phyloP scores from a whole-genome alignment of 768 basidiomycete genomes.

The Russula sp. region DNA sequence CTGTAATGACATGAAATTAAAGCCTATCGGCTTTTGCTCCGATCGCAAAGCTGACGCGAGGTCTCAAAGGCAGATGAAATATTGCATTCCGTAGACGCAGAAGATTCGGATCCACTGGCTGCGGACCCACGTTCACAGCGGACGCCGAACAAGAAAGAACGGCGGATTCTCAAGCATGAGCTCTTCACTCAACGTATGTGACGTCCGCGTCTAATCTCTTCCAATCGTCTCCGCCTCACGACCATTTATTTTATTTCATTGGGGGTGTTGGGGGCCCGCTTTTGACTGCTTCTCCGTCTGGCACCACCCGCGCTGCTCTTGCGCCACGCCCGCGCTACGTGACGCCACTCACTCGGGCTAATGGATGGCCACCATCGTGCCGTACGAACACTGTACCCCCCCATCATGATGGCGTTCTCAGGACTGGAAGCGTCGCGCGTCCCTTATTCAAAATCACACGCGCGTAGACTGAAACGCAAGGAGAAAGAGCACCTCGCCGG shows the following conservation, averaged over 20 bases:
- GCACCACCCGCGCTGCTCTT: neutral
- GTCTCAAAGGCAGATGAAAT: constrained; percentile 41
- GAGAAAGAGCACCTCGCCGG: constrained; percentile 41
- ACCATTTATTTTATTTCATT: neutral
- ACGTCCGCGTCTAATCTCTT: neutral
- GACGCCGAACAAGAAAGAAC: constrained; percentile 56
- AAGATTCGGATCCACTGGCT: constrained; percentile 21
- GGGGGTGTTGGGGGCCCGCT: too few species aligned
- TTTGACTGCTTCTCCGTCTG: neutral
- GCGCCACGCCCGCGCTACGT: neutral
- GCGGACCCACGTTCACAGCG: constrained; percentile 9
- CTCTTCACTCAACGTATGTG: constrained; percentile 59
- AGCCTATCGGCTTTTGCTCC: neutral
- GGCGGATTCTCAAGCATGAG: constrained; percentile 58
- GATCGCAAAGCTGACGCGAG: constrained; percentile 12
- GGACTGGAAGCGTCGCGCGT: constrained; percentile 45
- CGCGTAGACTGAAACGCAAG: constrained; percentile 63
- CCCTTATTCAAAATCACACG: constrained; percentile 69
- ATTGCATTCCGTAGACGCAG: constrained; percentile 33
- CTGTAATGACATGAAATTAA: constrained; percentile 33
- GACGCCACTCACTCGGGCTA: neutral
- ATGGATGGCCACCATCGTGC: neutral
- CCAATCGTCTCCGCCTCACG: neutral
- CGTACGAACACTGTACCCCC: too few species aligned
- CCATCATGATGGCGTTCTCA: constrained; percentile 23